Evolutionary conservation across 345 rosid genomes (phyloP).

Genomic region (thale cress (Arabidopsis thaliana)): DNA sequence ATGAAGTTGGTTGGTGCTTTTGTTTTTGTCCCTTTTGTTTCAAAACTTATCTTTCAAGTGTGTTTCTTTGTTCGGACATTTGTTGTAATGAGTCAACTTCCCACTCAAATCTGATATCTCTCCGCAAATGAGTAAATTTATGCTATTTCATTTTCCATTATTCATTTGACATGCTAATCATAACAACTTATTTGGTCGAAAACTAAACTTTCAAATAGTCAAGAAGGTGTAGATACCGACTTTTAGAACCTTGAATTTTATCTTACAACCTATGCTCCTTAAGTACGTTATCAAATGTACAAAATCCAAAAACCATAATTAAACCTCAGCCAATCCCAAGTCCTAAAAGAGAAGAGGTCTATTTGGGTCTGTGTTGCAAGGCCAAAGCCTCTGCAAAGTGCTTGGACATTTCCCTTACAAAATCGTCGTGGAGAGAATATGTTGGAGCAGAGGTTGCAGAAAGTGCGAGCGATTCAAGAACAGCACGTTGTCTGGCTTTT

Average conservation of each 20-base stretch:
- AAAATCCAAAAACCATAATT: constrained; percentile 5
- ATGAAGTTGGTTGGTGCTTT: constrained; percentile 27
- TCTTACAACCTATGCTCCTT: constrained; percentile 38
- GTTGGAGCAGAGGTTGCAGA: constrained; percentile 24
- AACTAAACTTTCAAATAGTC: background rate
- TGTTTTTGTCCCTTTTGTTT: constrained; percentile 28
- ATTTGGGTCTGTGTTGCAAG: constrained; percentile 37
- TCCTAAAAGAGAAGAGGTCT: constrained; percentile 12
- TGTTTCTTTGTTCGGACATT: constrained; percentile 26
- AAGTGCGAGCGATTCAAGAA: constrained; percentile 28
- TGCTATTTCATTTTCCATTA: background rate
- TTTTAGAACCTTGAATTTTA: constrained; percentile 8
- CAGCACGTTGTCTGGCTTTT: constrained; percentile 58
- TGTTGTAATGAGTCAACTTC: constrained; percentile 32
- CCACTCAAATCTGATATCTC: background rate
- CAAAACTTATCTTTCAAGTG: constrained; percentile 12
- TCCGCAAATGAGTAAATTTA: background rate
- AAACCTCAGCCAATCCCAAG: background rate
- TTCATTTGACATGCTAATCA: background rate
- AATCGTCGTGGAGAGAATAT: constrained; percentile 45
- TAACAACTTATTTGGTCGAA: background rate
- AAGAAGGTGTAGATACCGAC: background rate
- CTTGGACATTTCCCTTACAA: constrained; percentile 58
- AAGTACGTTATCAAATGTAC: constrained; percentile 25
- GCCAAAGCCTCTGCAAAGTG: constrained; percentile 66